phyloP scores from a whole-genome alignment of 2,329 filamentous ascomycete genomes.

The Nemania sp. region DNA sequence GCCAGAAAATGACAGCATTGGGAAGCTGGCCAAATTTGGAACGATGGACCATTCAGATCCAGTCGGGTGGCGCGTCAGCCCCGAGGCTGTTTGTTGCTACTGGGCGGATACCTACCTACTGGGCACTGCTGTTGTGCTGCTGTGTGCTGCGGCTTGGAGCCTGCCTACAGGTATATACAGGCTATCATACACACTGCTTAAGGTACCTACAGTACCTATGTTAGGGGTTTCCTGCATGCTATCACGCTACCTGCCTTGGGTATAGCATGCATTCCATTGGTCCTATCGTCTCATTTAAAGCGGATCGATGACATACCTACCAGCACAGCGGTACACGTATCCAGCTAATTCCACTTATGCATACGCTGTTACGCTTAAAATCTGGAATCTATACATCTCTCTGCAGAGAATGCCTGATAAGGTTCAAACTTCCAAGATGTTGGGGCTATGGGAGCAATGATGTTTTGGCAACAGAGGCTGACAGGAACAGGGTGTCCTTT shows the following conservation, averaged over 20 bases:
- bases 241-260: conserved; percentile 2
- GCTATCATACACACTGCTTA: not conserved
- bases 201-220: not conserved
- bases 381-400: not conserved
- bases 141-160: conserved; percentile 1
- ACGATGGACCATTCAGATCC: conserved; percentile 7
- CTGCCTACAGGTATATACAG: too few species aligned
- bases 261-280: conserved; percentile 12
- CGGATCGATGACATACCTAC: conserved; percentile 2
- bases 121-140: too few species aligned
- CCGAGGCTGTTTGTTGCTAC: not conserved
- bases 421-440: not conserved
- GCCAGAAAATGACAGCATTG: conserved; percentile 33
- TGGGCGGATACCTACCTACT: too few species aligned
- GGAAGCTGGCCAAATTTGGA: conserved; percentile 15
- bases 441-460: not conserved
- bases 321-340: not conserved
- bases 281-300: not conserved
- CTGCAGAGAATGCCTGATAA: not conserved
- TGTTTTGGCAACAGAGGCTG: not conserved
- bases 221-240: not conserved
- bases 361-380: too few species aligned
- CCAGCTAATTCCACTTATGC: not conserved
- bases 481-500: conserved; percentile 24
- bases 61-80: conserved; percentile 25